Percentiles rank a stretch among this genome's conserved stretches.
Conservation (phyloP, 768 basidiomycete species). For the Suillus plorans region DNA sequence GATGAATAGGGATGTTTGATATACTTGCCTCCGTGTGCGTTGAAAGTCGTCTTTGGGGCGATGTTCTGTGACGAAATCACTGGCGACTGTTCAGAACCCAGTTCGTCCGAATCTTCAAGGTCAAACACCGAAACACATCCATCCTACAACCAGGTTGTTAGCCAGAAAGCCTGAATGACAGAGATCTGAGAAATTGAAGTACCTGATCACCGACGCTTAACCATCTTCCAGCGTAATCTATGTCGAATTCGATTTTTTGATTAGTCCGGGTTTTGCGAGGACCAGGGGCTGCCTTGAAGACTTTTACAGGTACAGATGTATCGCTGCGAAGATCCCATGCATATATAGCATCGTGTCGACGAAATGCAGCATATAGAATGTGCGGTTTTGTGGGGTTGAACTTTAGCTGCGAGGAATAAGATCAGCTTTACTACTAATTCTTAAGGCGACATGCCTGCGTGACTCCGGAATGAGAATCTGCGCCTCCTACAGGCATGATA, state of each 20-base stretch:
- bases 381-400: conserved; percentile 77
- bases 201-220: conserved; percentile 72
- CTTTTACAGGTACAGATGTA: conserved; percentile 39
- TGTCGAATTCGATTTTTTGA: conserved; percentile 76
- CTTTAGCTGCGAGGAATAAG: conserved; percentile 47
- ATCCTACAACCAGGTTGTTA: conserved; percentile 35
- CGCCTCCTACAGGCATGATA: conserved; percentile 63
- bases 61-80: conserved; percentile 15
- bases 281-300: conserved; percentile 23
- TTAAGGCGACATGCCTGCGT: not conserved
- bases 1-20: not conserved
- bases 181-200: not conserved
- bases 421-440: not conserved
- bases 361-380: conserved; percentile 76
- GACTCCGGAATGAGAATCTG: conserved; percentile 18
- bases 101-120: conserved; percentile 26
- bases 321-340: conserved; percentile 79
- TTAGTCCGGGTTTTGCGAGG: conserved; percentile 47
- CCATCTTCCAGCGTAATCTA: conserved; percentile 66
- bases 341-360: conserved; percentile 58
- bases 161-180: not conserved
- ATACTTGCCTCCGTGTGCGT: conserved; percentile 57
- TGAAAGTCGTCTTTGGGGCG: conserved; percentile 37
- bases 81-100: not conserved
- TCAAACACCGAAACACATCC: conserved; percentile 65